Evolutionary conservation across 345 rosid species (phyloP).

Genomic region (Kernera saxatilis): DNA sequence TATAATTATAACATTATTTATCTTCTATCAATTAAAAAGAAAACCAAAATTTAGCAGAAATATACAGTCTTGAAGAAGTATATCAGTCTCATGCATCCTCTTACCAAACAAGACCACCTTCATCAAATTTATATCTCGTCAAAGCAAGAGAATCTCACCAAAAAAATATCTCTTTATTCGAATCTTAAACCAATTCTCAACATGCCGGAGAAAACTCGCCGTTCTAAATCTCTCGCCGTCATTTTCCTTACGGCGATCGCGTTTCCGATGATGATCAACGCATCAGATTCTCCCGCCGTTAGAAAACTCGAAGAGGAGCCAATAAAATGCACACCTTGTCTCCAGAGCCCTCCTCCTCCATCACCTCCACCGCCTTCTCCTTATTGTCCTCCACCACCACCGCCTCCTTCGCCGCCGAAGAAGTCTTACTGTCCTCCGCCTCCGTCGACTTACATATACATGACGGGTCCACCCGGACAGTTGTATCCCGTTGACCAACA

Average conservation of each 20-base stretch:
- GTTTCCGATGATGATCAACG: conserved; percentile 12
- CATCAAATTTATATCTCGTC: neutral
- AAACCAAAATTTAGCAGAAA: neutral
- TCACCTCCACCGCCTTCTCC: conserved; percentile 33
- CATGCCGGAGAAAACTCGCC: conserved; percentile 4
- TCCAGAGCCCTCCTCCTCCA: conserved; percentile 33
- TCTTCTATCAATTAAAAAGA: neutral
- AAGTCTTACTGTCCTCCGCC: conserved; percentile 49
- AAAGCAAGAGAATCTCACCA: neutral
- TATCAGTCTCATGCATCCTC: conserved; percentile 14
- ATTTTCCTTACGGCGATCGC: neutral
- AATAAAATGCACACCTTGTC: conserved; percentile 47
- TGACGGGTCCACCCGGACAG: conserved; percentile 59
- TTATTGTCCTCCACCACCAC: conserved; percentile 39
- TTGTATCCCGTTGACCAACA: conserved; percentile 48
- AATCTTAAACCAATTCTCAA: neutral
- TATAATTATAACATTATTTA: neutral
- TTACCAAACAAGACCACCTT: neutral
- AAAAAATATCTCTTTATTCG: neutral
- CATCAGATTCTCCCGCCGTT: neutral
- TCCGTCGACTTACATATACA: conserved; percentile 51
- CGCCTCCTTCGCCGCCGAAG: conserved; percentile 35
- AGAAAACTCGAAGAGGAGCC: conserved; percentile 23
- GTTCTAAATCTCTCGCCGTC: neutral
- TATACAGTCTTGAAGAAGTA: conserved; percentile 1